Conservation (phyloP, 202 grass and related monocot species). For the Hordeum pubiflorum region DNA sequence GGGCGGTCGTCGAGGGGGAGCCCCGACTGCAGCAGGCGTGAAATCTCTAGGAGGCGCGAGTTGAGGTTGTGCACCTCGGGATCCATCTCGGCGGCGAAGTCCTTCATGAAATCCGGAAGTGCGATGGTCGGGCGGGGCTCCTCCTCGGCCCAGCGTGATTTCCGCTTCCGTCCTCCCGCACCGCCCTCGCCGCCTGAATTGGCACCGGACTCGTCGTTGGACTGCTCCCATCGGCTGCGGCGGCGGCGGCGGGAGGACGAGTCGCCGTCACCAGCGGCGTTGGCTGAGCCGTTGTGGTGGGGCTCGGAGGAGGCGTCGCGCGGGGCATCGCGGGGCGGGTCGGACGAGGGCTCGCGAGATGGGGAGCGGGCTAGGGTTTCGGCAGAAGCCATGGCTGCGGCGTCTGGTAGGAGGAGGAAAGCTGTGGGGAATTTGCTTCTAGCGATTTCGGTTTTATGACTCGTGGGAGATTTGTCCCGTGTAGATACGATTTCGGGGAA, state of each 20-base stretch:
- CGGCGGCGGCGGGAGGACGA: constrained; percentile 58
- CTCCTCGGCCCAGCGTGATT: constrained; percentile 86
- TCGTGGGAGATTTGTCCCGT: not conserved
- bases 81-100: constrained; percentile 83
- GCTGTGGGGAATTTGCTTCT: not conserved
- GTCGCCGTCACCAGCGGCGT: constrained; percentile 23
- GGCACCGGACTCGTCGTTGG: constrained; percentile 36
- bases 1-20: constrained; percentile 72
- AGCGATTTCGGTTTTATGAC: constrained; percentile 1
- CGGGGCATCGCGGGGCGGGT: constrained; percentile 26
- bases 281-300: constrained; percentile 19
- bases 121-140: constrained; percentile 60
- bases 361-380: constrained; percentile 53
- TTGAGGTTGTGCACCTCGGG: constrained; percentile 89
- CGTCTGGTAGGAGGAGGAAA: not conserved
- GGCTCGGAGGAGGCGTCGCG: constrained; percentile 35
- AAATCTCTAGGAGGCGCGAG: constrained; percentile 74
- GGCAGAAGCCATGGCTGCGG: constrained; percentile 38
- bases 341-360: constrained; percentile 25
- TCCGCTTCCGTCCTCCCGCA: constrained; percentile 54
- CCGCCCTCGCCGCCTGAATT: constrained; percentile 46
- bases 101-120: constrained; percentile 97
- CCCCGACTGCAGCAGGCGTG: constrained; percentile 51
- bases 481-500: not conserved
- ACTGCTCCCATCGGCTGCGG: constrained; percentile 85